These are phyloP conservation scores for Tolypocladium inflatum DNA, from an alignment of 2,329 filamentous ascomycete species.

Conservation along the genomic window DNA sequence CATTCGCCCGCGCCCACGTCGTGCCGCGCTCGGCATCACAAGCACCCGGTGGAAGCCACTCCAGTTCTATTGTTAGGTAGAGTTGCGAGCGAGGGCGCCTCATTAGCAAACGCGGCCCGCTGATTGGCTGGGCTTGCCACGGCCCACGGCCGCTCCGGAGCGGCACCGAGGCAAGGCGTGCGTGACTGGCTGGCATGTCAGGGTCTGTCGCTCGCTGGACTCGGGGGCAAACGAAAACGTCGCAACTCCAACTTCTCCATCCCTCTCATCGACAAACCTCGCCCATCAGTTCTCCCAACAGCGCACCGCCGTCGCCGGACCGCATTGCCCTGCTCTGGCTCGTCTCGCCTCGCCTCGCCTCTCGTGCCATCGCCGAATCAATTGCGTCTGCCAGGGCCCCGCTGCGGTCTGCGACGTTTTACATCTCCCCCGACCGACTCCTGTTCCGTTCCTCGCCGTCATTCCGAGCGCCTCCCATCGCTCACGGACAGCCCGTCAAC, in stretches of 20 bases:
- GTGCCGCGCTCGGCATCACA: background rate
- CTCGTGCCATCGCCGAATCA: background rate
- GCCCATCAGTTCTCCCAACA: background rate
- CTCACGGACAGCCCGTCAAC: background rate
- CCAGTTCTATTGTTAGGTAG: too few relatives aligned
- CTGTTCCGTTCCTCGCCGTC: background rate
- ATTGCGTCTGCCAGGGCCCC: background rate
- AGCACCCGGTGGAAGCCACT: background rate
- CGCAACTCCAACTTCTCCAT: background rate
- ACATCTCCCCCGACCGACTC: background rate
- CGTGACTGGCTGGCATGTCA: background rate
- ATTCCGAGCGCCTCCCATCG: background rate
- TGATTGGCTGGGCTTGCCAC: slow-evolving; percentile 13
- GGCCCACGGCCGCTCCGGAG: background rate
- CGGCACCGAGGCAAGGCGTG: background rate
- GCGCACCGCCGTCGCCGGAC: background rate
- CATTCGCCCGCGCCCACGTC: background rate
- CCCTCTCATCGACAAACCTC: background rate
- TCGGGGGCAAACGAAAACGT: background rate
- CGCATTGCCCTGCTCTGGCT: background rate
- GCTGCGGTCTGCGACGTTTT: background rate
- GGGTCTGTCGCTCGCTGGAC: background rate
- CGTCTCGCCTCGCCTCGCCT: background rate
- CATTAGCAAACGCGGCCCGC: slow-evolving; percentile 16
- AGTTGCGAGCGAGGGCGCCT: background rate